phyloP scores from a whole-genome alignment of 306 rosid species.

The Cucumis cinereus region DNA sequence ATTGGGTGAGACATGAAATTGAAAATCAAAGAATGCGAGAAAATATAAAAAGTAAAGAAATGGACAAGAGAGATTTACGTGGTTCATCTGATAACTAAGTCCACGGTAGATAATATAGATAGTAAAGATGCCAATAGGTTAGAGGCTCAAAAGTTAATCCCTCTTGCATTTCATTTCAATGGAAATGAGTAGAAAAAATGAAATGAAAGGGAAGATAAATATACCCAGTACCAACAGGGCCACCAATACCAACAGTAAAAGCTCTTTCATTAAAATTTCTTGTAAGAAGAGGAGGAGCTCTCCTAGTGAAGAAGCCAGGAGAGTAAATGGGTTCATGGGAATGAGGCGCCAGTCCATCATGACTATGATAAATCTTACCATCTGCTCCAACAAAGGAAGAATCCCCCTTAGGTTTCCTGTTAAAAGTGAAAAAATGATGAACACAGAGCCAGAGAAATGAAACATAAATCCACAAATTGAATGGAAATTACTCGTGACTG shows the following conservation, averaged over 20 bases:
- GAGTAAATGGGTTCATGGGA: constrained; percentile 94
- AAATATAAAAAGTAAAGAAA: too few relatives aligned
- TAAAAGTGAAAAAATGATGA: not conserved
- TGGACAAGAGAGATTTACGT: too few relatives aligned
- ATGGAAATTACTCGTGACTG: not conserved
- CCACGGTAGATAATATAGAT: too few relatives aligned
- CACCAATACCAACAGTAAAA: constrained; percentile 90
- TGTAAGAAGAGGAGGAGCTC: constrained; percentile 59
- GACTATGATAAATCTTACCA: constrained; percentile 85
- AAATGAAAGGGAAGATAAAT: not conserved
- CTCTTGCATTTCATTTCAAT: not conserved
- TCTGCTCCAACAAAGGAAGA: constrained; percentile 57
- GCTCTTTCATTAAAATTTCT: constrained; percentile 78
- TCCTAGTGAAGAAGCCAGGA: constrained; percentile 79
- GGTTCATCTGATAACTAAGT: too few relatives aligned
- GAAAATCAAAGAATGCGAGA: too few relatives aligned
- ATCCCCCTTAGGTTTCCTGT: constrained; percentile 16
- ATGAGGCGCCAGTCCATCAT: constrained; percentile 93
- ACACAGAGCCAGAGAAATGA: not conserved
- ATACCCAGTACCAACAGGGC: constrained; percentile 94
- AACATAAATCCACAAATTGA: not conserved
- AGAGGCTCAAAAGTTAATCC: not conserved
- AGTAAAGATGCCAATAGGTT: not conserved
- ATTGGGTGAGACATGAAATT: not conserved
- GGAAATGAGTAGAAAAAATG: not conserved